Evolutionary conservation across 345 rosid genomes (phyloP).

Genomic region (Eutrema yunnanense): DNA sequence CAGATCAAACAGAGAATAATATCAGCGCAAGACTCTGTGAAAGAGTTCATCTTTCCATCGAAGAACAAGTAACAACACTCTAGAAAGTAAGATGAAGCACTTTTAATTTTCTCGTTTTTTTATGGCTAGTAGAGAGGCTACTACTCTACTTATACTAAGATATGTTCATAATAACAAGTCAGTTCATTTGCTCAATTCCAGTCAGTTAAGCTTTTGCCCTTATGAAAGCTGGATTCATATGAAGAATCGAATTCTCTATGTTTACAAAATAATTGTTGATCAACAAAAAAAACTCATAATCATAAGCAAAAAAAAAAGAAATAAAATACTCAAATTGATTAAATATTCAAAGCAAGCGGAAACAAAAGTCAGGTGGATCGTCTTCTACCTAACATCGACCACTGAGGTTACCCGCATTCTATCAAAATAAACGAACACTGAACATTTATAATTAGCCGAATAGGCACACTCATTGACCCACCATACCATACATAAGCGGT

Average conservation of each 20-base stretch:
- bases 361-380: not conserved
- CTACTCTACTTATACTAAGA: not conserved
- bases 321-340: too few species aligned
- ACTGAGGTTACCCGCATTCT: not conserved
- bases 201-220: too few species aligned
- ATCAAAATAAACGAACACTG: slow-evolving; percentile 1
- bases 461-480: slow-evolving; percentile 29
- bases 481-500: slow-evolving; percentile 19
- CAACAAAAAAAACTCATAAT: not conserved
- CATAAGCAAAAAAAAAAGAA: not conserved
- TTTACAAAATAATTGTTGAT: not conserved
- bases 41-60: slow-evolving; percentile 55
- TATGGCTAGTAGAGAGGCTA: not conserved
- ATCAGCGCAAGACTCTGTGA: slow-evolving; percentile 51
- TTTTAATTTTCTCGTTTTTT: not conserved
- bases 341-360: not conserved
- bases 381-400: slow-evolving; percentile 18
- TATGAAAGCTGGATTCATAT: too few species aligned
- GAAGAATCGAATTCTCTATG: not conserved
- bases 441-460: slow-evolving; percentile 8
- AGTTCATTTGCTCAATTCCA: too few species aligned
- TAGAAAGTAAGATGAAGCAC: not conserved
- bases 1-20: slow-evolving; percentile 66
- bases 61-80: slow-evolving; percentile 27
- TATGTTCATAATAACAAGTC: not conserved